Conservation (phyloP, 2,329 filamentous ascomycete species). For the Pestalotiopsis sp. region DNA sequence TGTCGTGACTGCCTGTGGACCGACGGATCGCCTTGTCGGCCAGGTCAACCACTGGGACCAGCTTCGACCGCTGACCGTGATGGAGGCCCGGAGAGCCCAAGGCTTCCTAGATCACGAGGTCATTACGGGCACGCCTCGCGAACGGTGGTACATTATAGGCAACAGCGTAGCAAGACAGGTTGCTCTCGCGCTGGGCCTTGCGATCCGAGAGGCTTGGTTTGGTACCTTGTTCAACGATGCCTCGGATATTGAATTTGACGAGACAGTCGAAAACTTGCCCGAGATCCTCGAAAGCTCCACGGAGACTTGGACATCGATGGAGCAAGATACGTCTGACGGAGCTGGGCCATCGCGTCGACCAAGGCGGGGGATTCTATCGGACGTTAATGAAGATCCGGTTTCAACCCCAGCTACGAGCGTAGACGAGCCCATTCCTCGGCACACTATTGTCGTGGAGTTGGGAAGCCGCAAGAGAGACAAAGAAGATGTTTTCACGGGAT, state of each 20-base stretch:
- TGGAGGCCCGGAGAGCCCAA: constrained; percentile 71
- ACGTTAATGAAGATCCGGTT: not conserved
- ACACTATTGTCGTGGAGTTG: not conserved
- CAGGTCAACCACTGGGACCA: constrained; percentile 66
- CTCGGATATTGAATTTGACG: not conserved
- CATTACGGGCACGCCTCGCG: constrained; percentile 55
- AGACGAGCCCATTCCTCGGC: not conserved
- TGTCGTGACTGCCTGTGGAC: constrained; percentile 55
- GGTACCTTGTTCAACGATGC: constrained; percentile 27
- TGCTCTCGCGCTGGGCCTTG: constrained; percentile 66
- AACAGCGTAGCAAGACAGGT: constrained; percentile 76
- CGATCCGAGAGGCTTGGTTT: constrained; percentile 60
- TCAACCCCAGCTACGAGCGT: not conserved
- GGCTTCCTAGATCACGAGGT: constrained; percentile 72
- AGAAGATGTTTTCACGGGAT: not conserved
- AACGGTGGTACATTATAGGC: constrained; percentile 70
- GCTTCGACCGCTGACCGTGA: constrained; percentile 60
- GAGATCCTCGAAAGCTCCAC: not conserved
- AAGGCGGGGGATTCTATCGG: not conserved
- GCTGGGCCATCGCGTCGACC: not conserved
- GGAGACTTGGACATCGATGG: not conserved
- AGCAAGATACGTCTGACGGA: not conserved
- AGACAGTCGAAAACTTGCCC: not conserved
- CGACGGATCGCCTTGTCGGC: constrained; percentile 58
- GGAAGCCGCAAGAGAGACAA: not conserved